Base-by-base conservation (phyloP, 2,329 filamentous ascomycete genomes). In the Penicillium olsonii region DNA sequence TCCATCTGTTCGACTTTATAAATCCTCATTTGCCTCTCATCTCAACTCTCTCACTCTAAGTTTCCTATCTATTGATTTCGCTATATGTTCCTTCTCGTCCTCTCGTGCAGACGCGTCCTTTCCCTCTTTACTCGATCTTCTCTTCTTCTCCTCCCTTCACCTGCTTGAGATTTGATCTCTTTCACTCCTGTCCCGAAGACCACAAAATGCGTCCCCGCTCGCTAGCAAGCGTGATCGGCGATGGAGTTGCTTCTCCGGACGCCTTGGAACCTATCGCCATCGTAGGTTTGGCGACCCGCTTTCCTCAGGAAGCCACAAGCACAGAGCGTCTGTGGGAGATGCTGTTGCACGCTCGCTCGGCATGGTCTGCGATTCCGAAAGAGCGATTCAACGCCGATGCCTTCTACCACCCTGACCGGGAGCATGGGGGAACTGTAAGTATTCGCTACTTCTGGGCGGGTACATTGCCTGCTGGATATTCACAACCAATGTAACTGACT, bases 321-420 rank as follows among this genome's bases (percentile, higher is more conserved):
- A 56, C 62, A 1, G 64, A 71, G 37, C 55, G 61, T 6, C 58
- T 72, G 24, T 71, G 68, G 66, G 60, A 69, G 26, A 52, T 68
- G 42, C 54, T 72, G 42, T 48, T 69, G 27, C 52, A 63, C 20
- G 63, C 55, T 12, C 60, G 67, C 11, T 63, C 63, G 7, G 62
- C 65, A 2, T 64, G 56, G 55, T 61, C 69, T 2, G 52, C 63
- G 8, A 68, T 73, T 8, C 73, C 72, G 5, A 51, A 62, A 14
- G 64, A 68, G n/a, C 59, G 71, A 3, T 64, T 70, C 31, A 70
- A 68, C 50, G 47, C 63, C 1, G 60, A 63, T 17, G 68, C 64
- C 2, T 67, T 64, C 52, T 73, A 71, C 54, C 70, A 74, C 51
- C 71, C 72, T 5, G 64, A 71, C 46, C 55, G 62, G 9, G 65